Conservation (phyloP, 2,329 filamentous ascomycete genomes). For the Venturia carpophila region DNA sequence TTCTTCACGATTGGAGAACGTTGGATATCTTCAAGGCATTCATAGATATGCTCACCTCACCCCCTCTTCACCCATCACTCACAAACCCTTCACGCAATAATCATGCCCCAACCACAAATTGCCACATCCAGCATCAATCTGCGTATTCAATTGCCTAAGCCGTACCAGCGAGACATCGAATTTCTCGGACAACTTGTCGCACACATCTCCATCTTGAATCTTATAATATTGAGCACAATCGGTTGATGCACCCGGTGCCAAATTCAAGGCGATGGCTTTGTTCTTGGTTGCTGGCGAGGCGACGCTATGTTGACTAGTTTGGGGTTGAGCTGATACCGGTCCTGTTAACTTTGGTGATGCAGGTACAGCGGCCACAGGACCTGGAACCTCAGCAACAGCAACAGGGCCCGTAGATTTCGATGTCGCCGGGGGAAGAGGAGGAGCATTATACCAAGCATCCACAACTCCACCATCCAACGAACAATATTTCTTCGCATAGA, state of each 20-base stretch:
- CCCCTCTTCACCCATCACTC: neutral
- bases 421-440: slow-evolving; percentile 14
- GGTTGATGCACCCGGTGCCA: slow-evolving; percentile 18
- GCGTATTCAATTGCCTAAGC: slow-evolving; percentile 28
- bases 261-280: slow-evolving; percentile 12
- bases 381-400: slow-evolving; percentile 10
- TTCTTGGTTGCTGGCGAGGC: neutral
- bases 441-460: neutral
- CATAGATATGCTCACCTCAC: no score
- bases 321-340: neutral
- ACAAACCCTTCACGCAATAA: slow-evolving; percentile 28
- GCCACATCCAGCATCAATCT: slow-evolving; percentile 27
- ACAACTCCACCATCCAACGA: slow-evolving; percentile 8
- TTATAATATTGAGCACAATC: slow-evolving; percentile 30
- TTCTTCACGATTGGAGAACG: no score
- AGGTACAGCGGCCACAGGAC: neutral
- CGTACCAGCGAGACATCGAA: slow-evolving; percentile 25
- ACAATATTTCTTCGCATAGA: slow-evolving; percentile 18
- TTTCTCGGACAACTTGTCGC: slow-evolving; percentile 25
- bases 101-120: slow-evolving; percentile 33
- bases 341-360: neutral
- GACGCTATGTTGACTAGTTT: neutral
- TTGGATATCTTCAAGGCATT: no score
- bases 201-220: slow-evolving; percentile 28
- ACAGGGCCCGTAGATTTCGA: slow-evolving; percentile 15